Base-by-base conservation (phyloP, 768 basidiomycete species). In the Tremella yokohamensis region DNA sequence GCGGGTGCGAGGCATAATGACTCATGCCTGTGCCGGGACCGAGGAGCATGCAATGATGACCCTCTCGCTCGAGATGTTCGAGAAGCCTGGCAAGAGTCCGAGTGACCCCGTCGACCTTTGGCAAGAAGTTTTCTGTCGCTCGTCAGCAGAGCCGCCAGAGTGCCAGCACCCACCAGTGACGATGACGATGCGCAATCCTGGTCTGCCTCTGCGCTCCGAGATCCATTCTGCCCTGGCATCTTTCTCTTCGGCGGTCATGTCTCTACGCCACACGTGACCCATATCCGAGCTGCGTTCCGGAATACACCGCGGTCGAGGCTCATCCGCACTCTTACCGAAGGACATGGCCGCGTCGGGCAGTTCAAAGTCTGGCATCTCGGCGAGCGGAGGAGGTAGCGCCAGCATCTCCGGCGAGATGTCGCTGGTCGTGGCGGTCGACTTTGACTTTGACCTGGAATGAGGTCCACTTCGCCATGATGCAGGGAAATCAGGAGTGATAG, bases 21-120 rank as follows among this genome's bases (percentile, higher is more conserved):
- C 66, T 68, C 69, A 78, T 74, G 19, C 73, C 74, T 13, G 75
- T 77, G 19, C 73, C 67, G 0, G 81, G 81, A 0, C 80, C 80
- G 11, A 81, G 66, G 0, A 82, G 72, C 58, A 81, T 73, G 18
- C 79, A 78, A 49, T 77, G 70, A 63, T 81, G 80, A 6, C 81
- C 80, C 48, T 78, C 73, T 19, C 64, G 57, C 53, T 77, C 65
- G 3, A 82, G 67, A 56, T 81, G 78, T 47, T 79, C 76, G 16
- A 82, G 74, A 4, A 82, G 67, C 38, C 77, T 68, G 2, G 79
- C 77, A 0, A 82, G 60, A 0, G 80, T 80, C 13, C 80, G 56
- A 0, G 81, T 82, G 2, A 80, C 79, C 1, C 81, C 81, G 62
- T 82, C 81, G 24, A 80, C 74, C 61, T 78, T 78, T n/a, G 78